Evolutionary conservation across 2,329 filamentous ascomycete genomes (phyloP).

Genomic region (Harringtonia aguacate): DNA sequence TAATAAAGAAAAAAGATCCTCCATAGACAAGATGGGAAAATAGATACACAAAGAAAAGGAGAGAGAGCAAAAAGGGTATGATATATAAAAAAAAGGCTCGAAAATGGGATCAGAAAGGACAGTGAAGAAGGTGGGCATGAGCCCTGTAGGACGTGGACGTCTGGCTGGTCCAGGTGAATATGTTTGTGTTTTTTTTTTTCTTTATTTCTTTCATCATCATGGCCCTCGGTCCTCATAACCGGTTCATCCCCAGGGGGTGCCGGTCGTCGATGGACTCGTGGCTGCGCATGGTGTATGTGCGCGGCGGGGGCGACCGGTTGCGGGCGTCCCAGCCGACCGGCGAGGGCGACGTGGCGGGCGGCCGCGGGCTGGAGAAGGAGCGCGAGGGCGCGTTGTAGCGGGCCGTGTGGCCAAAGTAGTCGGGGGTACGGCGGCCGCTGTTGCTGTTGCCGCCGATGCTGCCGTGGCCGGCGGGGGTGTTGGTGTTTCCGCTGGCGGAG

Average conservation of each 20-base stretch:
- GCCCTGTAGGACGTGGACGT: too few species aligned
- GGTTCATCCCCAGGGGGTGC: conserved; percentile 47
- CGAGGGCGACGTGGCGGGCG: conserved; percentile 20
- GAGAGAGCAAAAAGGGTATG: too few species aligned
- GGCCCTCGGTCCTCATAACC: conserved; percentile 26
- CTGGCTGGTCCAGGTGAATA: neutral
- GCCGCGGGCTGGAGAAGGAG: conserved; percentile 46
- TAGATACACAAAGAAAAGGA: too few species aligned
- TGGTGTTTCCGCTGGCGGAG: neutral
- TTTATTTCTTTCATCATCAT: neutral
- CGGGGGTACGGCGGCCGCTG: conserved; percentile 35
- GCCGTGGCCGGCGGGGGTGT: neutral
- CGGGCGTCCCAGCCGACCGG: conserved; percentile 31
- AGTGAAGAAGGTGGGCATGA: too few species aligned
- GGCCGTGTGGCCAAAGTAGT: conserved; percentile 45
- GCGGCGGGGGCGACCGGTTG: conserved; percentile 12
- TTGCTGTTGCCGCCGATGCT: neutral
- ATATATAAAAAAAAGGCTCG: too few species aligned
- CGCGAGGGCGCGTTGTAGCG: conserved; percentile 42
- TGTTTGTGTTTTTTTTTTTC: neutral
- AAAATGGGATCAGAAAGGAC: too few species aligned
- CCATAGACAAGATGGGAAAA: too few species aligned
- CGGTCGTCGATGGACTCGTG: conserved; percentile 14
- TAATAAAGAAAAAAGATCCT: too few species aligned
- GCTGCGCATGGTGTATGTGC: conserved; percentile 4